Evolutionary conservation across 1,284 basidiomycete species (phyloP).

Genomic region (Irpex sp.): DNA sequence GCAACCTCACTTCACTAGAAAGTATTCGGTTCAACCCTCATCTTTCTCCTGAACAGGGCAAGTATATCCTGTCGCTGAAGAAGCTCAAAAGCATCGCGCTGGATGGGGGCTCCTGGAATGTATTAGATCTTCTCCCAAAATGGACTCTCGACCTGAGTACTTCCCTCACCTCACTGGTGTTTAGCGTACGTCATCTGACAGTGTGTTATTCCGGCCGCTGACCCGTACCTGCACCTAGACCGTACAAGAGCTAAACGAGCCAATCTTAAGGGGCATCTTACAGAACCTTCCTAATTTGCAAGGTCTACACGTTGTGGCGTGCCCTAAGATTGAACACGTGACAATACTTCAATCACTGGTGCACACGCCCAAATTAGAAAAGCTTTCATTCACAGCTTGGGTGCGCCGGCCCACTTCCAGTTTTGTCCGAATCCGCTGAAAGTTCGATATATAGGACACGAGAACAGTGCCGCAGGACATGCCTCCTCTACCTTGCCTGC

Average conservation of each 20-base stretch:
- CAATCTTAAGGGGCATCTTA: constrained; percentile 45
- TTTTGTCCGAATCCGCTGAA: neutral
- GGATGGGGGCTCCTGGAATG: constrained; percentile 57
- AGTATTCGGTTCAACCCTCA: constrained; percentile 46
- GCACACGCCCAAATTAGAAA: constrained; percentile 51
- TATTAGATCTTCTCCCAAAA: constrained; percentile 50
- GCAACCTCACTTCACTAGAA: constrained; percentile 39
- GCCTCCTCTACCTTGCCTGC: constrained; percentile 41
- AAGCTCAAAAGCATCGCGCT: constrained; percentile 45
- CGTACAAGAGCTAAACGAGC: constrained; percentile 48
- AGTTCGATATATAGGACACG: constrained; percentile 34
- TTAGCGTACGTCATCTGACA: constrained; percentile 46
- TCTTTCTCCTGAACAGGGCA: constrained; percentile 45
- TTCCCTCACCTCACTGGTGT: constrained; percentile 48
- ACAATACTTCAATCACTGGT: constrained; percentile 41
- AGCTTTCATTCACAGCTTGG: constrained; percentile 53
- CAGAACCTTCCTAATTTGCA: constrained; percentile 45
- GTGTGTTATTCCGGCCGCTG: constrained; percentile 1
- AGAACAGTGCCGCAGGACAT: constrained; percentile 26
- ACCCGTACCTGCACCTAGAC: constrained; percentile 33
- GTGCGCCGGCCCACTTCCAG: constrained; percentile 31
- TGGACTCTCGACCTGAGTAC: constrained; percentile 42
- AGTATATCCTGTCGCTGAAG: constrained; percentile 38
- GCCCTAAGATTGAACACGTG: constrained; percentile 50
- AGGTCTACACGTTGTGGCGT: constrained; percentile 57